Evolutionary conservation across 108 stramenopile species (phyloP), one percentile per base, ranked within the genome.

Genomic region (Skeletonema menzelii): DNA sequence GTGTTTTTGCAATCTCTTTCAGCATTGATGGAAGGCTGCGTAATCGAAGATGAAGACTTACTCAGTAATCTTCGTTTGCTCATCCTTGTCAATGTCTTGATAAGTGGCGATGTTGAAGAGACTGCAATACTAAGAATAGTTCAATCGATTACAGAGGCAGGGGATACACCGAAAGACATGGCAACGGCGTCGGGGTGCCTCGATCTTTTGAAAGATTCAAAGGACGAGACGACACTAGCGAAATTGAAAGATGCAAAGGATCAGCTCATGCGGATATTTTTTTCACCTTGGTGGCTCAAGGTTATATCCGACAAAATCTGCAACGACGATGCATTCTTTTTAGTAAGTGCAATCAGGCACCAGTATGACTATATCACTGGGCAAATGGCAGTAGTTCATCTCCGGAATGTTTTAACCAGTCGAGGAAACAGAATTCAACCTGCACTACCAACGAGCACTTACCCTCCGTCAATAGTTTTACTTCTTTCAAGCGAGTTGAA

Each of bases 181-280:
- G 49, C 22, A 30, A 30, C 14, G 26, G 14, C 49, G 27, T 59
- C 49, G 22, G 49, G 22, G 10, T 53, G 49, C 8, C 49, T 53
- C 2, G 22, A 22, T 1, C 22, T 53, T 27, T 42, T 32, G 6
- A 15, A 42, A 0, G 27, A 40, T 12, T 40, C 28, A 30, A 28
- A 13, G 40, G 27, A 11, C 1, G 40, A 19, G 27, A 61, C 42
- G 27, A 61, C 42, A 30, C 40, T 32, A 22, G 22, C 5, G 49
- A 53, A 22, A 10, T 2, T 7, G 7, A 22, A 20, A 47, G 69
- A 61, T 19, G 59, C 59, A 59, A 28, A 60, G 32, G 40, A 60
- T 58, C 58, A 70, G 28, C 59, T 70, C 8, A 17, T 70, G 14
- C 69, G 69, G 13, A 60, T 24, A 20, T 70, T 70, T 27, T 70